Evolutionary conservation across 768 basidiomycete genomes (phyloP).

Genomic region (Suillus tomentosus): DNA sequence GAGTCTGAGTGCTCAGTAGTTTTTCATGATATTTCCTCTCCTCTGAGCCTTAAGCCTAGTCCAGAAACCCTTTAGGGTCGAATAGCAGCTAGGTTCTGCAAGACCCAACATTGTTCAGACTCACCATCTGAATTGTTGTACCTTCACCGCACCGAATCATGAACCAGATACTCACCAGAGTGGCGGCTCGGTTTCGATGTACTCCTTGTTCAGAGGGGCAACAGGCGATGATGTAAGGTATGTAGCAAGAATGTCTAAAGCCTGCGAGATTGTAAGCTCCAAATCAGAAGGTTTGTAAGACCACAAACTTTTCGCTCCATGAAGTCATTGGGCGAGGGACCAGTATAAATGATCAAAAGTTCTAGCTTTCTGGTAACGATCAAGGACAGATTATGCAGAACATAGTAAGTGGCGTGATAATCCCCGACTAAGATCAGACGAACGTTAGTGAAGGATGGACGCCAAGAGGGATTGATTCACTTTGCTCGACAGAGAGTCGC

Average conservation of each 20-base stretch:
- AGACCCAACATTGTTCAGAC: too few relatives aligned
- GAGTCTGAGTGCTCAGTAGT: too few relatives aligned
- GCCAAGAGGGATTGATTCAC: slow-evolving; percentile 42
- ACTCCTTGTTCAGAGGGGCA: slow-evolving; percentile 87
- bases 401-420: slow-evolving; percentile 89
- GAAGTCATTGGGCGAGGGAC: too few relatives aligned
- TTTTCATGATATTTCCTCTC: too few relatives aligned
- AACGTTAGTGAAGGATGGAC: slow-evolving; percentile 20
- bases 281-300: too few relatives aligned
- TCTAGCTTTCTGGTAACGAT: slow-evolving; percentile 78
- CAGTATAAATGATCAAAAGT: too few relatives aligned
- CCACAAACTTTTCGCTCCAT: too few relatives aligned
- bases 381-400: slow-evolving; percentile 90
- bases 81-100: too few relatives aligned
- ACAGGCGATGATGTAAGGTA: slow-evolving; percentile 88
- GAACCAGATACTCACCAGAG: slow-evolving; percentile 59
- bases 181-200: slow-evolving; percentile 87
- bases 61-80: too few relatives aligned
- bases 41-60: too few relatives aligned
- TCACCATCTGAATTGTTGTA: too few relatives aligned
- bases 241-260: slow-evolving; percentile 80
- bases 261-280: slow-evolving; percentile 41
- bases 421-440: slow-evolving; percentile 63
- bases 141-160: not conserved
- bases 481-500: slow-evolving; percentile 72